phyloP scores from a whole-genome alignment of 2,329 filamentous ascomycete species.

The Aspergillus fructus region DNA sequence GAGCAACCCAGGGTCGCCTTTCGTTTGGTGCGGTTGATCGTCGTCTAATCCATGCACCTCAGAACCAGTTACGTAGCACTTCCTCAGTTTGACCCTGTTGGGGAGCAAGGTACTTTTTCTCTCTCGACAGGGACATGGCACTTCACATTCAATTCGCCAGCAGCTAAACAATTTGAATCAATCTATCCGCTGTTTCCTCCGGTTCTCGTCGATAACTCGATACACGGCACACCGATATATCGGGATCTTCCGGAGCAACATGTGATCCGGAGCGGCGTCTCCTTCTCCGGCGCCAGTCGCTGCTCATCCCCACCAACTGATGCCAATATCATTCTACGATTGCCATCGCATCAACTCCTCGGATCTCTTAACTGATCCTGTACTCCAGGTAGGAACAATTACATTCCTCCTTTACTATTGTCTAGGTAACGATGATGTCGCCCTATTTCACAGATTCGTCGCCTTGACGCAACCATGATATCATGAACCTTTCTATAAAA shows the following conservation, averaged over 20 bases:
- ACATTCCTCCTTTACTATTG: background rate
- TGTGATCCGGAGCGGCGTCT: background rate
- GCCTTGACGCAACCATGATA: slow-evolving; percentile 22
- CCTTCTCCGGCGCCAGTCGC: background rate
- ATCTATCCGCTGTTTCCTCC: background rate
- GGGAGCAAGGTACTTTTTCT: too few species aligned
- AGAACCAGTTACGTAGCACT: background rate
- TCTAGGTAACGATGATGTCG: background rate
- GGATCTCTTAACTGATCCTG: too few species aligned
- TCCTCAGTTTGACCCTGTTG: too few species aligned
- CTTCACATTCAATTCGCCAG: background rate
- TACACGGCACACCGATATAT: background rate
- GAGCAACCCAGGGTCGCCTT: background rate
- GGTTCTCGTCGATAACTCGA: background rate
- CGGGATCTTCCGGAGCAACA: slow-evolving; percentile 6
- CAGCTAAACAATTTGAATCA: background rate
- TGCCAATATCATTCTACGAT: too few species aligned
- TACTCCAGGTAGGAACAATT: background rate
- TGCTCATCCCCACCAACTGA: too few species aligned
- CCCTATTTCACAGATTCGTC: background rate
- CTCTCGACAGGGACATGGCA: too few species aligned
- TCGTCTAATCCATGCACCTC: background rate
- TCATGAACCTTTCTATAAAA: slow-evolving; percentile 12
- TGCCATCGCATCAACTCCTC: too few species aligned
- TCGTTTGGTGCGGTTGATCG: slow-evolving; percentile 1